Evolutionary conservation across 208 protist genomes (phyloP), one percentile per base, ranked within the genome.

Genomic region (Spongospora subterranea): DNA sequence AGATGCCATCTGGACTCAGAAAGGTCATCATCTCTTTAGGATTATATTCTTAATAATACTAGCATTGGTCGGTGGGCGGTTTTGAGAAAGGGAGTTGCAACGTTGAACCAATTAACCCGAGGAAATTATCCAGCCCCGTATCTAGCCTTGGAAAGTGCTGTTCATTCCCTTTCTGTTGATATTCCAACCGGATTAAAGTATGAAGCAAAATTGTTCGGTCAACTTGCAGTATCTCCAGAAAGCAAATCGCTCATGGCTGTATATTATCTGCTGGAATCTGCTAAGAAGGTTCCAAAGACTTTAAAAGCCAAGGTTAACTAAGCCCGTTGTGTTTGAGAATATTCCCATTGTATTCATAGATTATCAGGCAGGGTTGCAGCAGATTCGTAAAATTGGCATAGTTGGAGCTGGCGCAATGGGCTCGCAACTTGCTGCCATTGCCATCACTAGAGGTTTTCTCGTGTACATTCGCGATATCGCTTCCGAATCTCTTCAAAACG

Each of bases 341-440:
- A 24, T 6, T 29, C n/a, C n/a, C n/a, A n/a, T 60, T 6, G 13
- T 60, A 29, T 6, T 29, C 50, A 60, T 60, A 24, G 50, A 29
- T 29, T 29, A 29, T 6, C 50, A 60, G 50, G 50, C 50, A 6
- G 13, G 24, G 50, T 24, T 60, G 50, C 50, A 6, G 24, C 6
- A 60, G 50, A 60, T 82, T 45, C 6, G 17, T 20, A 91, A 91
- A 40, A 41, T 91, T n/a, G 89, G 89, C 6, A 91, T 91, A 6
- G 39, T 91, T 35, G 89, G 89, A 11, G 89, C 89, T 64, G 89
- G 89, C 29, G 89, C 90, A 17, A 91, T 91, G 89, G 89, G 89
- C 39, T 13, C 89, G 1, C 89, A 91, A 76, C 11, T 91, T 20
- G 45, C 45, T 13, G 89, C 29, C 32, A 65, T 50, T 38, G 29